Base-by-base conservation (phyloP, 345 rosid genomes). In the Firmiana major region DNA sequence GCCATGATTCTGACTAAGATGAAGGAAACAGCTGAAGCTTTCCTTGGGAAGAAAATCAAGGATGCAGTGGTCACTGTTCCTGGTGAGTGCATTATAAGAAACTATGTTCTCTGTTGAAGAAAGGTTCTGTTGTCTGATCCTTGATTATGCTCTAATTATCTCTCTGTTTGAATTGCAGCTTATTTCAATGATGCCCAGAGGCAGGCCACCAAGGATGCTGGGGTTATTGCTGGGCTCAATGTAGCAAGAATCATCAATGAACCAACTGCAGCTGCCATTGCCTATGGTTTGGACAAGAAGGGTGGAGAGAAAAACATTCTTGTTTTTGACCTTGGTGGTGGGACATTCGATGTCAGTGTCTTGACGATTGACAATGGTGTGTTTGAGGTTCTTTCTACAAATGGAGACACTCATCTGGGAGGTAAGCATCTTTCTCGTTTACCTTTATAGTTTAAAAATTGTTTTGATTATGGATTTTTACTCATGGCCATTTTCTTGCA, bases 261-360 rank as follows among this genome's bases (percentile, higher is more conserved):
- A 81, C 98, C 98, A 78, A 94, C 98, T 38, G 98, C 98, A n/a
- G 98, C 98, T 81, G 98, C 98, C 77, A 93, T 94, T 48, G 98
- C 98, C 15, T 94, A 94, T 36, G 98, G 98, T 84, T 81, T 94
- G 81, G 97, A 94, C 75, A 94, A 94, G 90, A 94, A 87, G 81
- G 97, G 97, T 62, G 97, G 97, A 6, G 98, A 94, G 90, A 94
- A 93, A 91, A 94, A 94, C 87, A 94, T 94, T 81, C 98, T 94
- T 68, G 98, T 94, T 74, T 94, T 92, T 80, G 98, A 94, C 81
- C 97, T 94, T 63, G 98, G 98, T 84, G 98, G 98, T 79, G 98
- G 98, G 38, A 94, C 98, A 34, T 94, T 94, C 59, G 99, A 94
- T 90, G 98, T 94, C 83, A 93, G 98, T 81, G 83, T 94, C 87